phyloP scores from a whole-genome alignment of 192 early-diverging fungal genomes.

The Pilaira anomala region DNA sequence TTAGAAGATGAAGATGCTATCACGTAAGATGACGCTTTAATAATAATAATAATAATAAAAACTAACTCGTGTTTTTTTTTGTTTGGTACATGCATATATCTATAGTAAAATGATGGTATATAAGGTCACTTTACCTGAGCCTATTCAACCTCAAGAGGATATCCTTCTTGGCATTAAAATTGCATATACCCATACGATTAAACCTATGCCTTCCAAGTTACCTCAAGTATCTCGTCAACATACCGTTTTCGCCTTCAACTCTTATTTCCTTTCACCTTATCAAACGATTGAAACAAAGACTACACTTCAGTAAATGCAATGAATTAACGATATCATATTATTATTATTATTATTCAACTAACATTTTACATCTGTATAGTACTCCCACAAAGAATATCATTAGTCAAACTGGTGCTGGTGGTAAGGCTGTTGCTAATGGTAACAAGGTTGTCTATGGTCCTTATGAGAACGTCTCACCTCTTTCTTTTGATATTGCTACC shows the following conservation, averaged over 20 bases:
- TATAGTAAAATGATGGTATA: slow-evolving; percentile 42
- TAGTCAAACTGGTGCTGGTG: slow-evolving; percentile 38
- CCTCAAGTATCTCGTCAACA: slow-evolving; percentile 67
- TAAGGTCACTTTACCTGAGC: slow-evolving; percentile 42
- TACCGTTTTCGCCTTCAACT: slow-evolving; percentile 58
- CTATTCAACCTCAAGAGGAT: slow-evolving; percentile 57
- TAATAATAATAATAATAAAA: neutral
- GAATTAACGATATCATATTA: too few relatives aligned
- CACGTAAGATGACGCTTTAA: slow-evolving; percentile 13
- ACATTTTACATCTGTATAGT: slow-evolving; percentile 16
- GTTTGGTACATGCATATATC: neutral
- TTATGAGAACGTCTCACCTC: slow-evolving; percentile 45
- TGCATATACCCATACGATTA: slow-evolving; percentile 41
- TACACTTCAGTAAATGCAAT: slow-evolving; percentile 64
- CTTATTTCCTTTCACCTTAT: slow-evolving; percentile 67
- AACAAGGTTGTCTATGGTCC: slow-evolving; percentile 75
- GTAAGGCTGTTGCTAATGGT: slow-evolving; percentile 40
- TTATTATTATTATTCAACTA: neutral
- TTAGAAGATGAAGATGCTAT: slow-evolving; percentile 27
- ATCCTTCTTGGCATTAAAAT: slow-evolving; percentile 55
- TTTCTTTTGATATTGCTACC: slow-evolving; percentile 38
- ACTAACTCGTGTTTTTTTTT: neutral
- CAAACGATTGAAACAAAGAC: slow-evolving; percentile 71
- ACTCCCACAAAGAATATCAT: slow-evolving; percentile 37
- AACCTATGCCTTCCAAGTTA: slow-evolving; percentile 52